Evolutionary conservation across 371 early-diverging fungal species (phyloP).

Genomic region (Mortierella sp.): DNA sequence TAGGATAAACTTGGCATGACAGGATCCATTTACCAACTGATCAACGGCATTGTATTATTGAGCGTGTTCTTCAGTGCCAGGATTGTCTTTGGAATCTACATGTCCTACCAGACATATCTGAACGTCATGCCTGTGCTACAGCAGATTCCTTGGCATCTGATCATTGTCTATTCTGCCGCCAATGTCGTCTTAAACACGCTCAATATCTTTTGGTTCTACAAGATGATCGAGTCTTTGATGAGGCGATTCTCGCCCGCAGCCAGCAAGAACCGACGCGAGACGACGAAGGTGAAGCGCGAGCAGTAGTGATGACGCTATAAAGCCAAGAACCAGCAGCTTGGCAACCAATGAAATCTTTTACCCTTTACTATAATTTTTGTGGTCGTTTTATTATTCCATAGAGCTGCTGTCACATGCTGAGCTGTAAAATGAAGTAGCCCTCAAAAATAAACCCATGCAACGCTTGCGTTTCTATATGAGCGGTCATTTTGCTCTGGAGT

Average conservation of each 20-base stretch:
- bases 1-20: slow-evolving; percentile 85
- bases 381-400: too few species aligned
- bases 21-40: slow-evolving; percentile 78
- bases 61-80: slow-evolving; percentile 81
- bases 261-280: slow-evolving; percentile 2
- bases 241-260: slow-evolving; percentile 41
- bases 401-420: too few species aligned
- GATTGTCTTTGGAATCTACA: slow-evolving; percentile 83
- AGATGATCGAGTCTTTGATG: slow-evolving; percentile 68
- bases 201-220: slow-evolving; percentile 84
- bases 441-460: too few species aligned
- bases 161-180: slow-evolving; percentile 70
- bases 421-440: too few species aligned
- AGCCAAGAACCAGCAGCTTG: neutral
- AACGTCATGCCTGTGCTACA: slow-evolving; percentile 63
- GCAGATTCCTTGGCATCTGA: slow-evolving; percentile 63
- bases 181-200: slow-evolving; percentile 75
- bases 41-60: slow-evolving; percentile 84
- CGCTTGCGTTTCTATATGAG: too few species aligned
- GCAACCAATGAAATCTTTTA: slow-evolving; percentile 1
- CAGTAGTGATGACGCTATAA: neutral
- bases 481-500: too few species aligned
- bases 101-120: slow-evolving; percentile 70
- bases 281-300: neutral
- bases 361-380: too few species aligned